Evolutionary conservation across 2,329 filamentous ascomycete species (phyloP).

Genomic region (Xylaria multiplex): DNA sequence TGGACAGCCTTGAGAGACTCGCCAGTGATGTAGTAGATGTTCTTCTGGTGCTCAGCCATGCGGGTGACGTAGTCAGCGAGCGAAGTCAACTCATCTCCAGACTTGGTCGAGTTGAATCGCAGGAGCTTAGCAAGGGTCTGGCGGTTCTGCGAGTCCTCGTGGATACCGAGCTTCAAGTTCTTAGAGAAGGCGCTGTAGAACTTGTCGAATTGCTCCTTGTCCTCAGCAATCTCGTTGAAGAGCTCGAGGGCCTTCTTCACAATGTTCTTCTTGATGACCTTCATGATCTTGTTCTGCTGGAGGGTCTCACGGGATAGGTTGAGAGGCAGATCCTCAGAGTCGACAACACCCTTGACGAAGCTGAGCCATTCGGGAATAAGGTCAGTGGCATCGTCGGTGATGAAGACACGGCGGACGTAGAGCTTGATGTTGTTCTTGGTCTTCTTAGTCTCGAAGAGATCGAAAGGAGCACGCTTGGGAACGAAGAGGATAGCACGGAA

Average conservation of each 20-base stretch:
- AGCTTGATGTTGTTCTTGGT: constrained; percentile 99
- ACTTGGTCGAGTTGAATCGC: constrained; percentile 99
- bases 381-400: constrained; percentile 98
- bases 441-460: constrained; percentile 99
- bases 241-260: constrained; percentile 99
- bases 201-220: constrained; percentile 99
- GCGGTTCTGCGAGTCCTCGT: constrained; percentile 99
- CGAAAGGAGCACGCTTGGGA: constrained; percentile 98
- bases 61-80: constrained; percentile 97
- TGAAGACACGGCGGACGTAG: constrained; percentile 99
- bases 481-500: constrained; percentile 99
- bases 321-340: constrained; percentile 98
- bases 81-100: constrained; percentile 93
- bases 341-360: constrained; percentile 99
- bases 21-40: constrained; percentile 99
- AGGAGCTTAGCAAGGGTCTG: constrained; percentile 93
- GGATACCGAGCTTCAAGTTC: constrained; percentile 99
- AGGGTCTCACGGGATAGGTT: constrained; percentile 99
- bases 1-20: constrained; percentile 98
- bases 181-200: constrained; percentile 99
- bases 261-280: constrained; percentile 99
- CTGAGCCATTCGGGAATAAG: constrained; percentile 99
- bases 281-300: constrained; percentile 99
- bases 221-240: constrained; percentile 98
- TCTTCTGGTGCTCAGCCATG: constrained; percentile 99